These are phyloP conservation scores for Gamsiella multidivaricata DNA, from an alignment of 192 early-diverging fungal species.

Conservation along the genomic window DNA sequence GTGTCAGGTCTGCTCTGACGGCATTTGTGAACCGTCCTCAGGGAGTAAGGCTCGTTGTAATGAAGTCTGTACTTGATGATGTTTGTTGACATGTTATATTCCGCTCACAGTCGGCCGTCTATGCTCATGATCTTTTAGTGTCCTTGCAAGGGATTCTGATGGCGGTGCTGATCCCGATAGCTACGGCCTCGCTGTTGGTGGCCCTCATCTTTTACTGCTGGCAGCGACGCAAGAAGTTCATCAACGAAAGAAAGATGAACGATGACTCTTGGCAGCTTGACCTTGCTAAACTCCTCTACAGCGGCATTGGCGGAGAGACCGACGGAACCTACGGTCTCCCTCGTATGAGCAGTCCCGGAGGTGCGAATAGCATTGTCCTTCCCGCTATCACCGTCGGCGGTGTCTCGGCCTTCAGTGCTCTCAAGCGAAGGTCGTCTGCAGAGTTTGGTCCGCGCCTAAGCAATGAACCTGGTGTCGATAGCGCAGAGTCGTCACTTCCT, in stretches of 20 bases:
- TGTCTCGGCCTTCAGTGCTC: neutral
- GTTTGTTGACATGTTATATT: too few relatives aligned
- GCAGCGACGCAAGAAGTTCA: conserved; percentile 18
- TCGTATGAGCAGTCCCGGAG: conserved; percentile 5
- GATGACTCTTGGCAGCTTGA: conserved; percentile 55
- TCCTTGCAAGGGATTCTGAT: conserved; percentile 2
- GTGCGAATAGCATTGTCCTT: neutral
- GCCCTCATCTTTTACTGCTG: neutral
- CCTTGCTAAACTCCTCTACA: conserved; percentile 32
- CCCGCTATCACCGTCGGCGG: conserved; percentile 16
- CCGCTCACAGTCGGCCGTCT: too few relatives aligned
- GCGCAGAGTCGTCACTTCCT: neutral
- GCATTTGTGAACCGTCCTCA: conserved; percentile 1
- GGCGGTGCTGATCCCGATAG: conserved; percentile 25
- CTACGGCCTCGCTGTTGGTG: neutral
- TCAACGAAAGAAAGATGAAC: conserved; percentile 31
- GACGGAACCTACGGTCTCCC: conserved; percentile 11
- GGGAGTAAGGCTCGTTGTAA: conserved; percentile 25
- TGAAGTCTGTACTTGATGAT: neutral
- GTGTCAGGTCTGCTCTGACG: conserved; percentile 20
- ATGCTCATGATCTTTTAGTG: too few relatives aligned
- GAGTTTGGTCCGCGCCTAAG: neutral
- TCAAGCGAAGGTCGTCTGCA: neutral
- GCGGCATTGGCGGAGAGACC: conserved; percentile 28
- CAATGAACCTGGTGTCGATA: neutral